Percentiles rank a stretch among this genome's conserved stretches.
Conservation (phyloP, 1,284 basidiomycete genomes). For the Cryptococcus sp. region DNA sequence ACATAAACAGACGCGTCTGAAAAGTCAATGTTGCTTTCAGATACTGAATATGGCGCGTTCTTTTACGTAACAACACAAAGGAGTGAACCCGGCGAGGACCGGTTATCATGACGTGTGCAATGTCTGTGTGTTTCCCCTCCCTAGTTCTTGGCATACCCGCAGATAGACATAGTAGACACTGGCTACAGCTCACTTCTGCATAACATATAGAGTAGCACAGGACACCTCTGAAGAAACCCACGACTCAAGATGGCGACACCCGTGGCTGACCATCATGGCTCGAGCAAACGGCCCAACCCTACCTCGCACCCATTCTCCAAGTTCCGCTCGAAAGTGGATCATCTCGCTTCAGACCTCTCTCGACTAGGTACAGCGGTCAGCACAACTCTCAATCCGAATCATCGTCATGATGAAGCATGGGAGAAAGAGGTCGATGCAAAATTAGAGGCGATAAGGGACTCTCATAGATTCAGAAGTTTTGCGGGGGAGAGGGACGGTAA, state of each 20-base stretch:
- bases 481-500: conserved; percentile 66
- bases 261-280: conserved; percentile 22
- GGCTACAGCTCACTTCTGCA: too few relatives aligned
- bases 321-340: conserved; percentile 40
- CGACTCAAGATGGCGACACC: conserved; percentile 28
- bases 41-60: background rate
- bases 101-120: background rate
- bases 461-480: conserved; percentile 83
- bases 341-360: conserved; percentile 36
- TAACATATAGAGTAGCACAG: too few relatives aligned
- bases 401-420: conserved; percentile 67
- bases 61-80: background rate
- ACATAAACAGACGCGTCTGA: conserved; percentile 6
- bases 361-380: conserved; percentile 39
- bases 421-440: conserved; percentile 68
- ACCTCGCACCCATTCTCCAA: conserved; percentile 29
- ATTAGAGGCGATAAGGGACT: conserved; percentile 68
- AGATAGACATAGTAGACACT: background rate
- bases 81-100: background rate
- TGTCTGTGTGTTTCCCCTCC: too few relatives aligned
- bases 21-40: background rate
- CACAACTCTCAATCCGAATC: conserved; percentile 54
- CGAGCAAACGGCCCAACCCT: conserved; percentile 26
- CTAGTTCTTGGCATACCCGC: too few relatives aligned
- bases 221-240: background rate